A percentile compares a stretch with the other conserved stretches of the same genome.
phyloP scores from a whole-genome alignment of 495 filamentous ascomycete species.

The Talaromyces trachyspermus region DNA sequence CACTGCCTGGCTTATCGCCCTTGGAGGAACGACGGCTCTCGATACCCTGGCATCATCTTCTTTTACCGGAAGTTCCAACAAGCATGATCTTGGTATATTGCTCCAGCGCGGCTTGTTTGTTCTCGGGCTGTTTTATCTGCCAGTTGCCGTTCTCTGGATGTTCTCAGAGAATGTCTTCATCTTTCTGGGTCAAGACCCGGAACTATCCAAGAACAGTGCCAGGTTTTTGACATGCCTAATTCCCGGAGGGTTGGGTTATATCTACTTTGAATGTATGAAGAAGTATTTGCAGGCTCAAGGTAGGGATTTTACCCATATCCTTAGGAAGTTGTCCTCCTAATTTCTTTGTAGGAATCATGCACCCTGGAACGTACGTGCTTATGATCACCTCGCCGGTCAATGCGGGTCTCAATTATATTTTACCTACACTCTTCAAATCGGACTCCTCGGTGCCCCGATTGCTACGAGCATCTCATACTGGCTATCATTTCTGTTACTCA shows the following conservation, averaged over 20 bases:
- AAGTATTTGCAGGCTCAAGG: constrained; percentile 90
- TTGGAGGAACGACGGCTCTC: constrained; percentile 87
- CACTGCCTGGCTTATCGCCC: constrained; percentile 81
- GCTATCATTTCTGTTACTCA: constrained; percentile 70
- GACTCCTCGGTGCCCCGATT: constrained; percentile 72
- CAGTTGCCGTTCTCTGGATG: constrained; percentile 68
- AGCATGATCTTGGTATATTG: constrained; percentile 73
- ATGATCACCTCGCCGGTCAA: constrained; percentile 78
- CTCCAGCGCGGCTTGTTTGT: constrained; percentile 76
- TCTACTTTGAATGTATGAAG: constrained; percentile 88
- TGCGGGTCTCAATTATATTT: constrained; percentile 73
- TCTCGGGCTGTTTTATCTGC: constrained; percentile 65
- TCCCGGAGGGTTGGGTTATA: constrained; percentile 81
- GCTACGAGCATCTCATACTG: constrained; percentile 85
- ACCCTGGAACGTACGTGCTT: constrained; percentile 80
- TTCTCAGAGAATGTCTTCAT: constrained; percentile 72
- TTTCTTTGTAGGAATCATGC: constrained; percentile 60
- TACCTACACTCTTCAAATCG: constrained; percentile 61
- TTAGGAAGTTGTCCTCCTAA: too few relatives aligned
- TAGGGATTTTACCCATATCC: constrained; percentile 19
- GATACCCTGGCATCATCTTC: constrained; percentile 81
- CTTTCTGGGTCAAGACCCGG: constrained; percentile 69
- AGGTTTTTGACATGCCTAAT: constrained; percentile 71
- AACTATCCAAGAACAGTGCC: constrained; percentile 67
- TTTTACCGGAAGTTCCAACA: constrained; percentile 80